phyloP scores from a whole-genome alignment of 1,284 basidiomycete species.

The Chondrostereum purpureum region DNA sequence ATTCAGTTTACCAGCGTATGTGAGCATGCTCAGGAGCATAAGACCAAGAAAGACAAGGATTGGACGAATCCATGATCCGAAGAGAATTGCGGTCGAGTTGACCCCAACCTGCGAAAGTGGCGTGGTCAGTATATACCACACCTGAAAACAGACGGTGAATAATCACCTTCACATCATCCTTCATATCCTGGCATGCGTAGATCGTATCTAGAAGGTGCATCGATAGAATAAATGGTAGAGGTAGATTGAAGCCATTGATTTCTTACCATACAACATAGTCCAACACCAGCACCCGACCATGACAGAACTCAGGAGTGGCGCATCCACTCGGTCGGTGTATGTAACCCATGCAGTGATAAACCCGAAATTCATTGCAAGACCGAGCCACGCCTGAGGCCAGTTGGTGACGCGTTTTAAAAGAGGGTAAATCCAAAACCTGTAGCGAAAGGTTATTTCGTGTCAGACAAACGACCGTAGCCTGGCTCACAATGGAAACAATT shows the following conservation, averaged over 20 bases:
- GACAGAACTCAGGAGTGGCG: constrained; percentile 25
- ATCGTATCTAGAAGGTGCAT: constrained; percentile 49
- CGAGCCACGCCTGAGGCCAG: constrained; percentile 79
- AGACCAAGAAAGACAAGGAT: constrained; percentile 47
- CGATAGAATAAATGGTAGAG: constrained; percentile 30
- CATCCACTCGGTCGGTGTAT: constrained; percentile 31
- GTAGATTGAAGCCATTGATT: neutral
- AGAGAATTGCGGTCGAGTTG: constrained; percentile 49
- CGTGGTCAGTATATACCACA: too few relatives aligned
- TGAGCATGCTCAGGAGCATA: constrained; percentile 42
- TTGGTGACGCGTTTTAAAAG: constrained; percentile 53
- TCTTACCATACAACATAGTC: constrained; percentile 16
- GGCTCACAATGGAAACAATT: constrained; percentile 41
- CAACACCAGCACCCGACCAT: constrained; percentile 43
- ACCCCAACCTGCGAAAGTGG: too few relatives aligned
- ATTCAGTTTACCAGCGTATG: constrained; percentile 42
- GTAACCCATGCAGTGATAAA: constrained; percentile 43
- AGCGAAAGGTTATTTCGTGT: neutral
- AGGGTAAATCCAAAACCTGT: constrained; percentile 41
- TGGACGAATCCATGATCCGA: constrained; percentile 48
- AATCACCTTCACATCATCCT: constrained; percentile 43
- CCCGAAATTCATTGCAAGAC: constrained; percentile 49
- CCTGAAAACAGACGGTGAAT: too few relatives aligned
- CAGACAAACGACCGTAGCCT: neutral
- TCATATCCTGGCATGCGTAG: constrained; percentile 52